Base-by-base conservation (phyloP, 2,329 filamentous ascomycete genomes). In the Hypoxylon sp. region DNA sequence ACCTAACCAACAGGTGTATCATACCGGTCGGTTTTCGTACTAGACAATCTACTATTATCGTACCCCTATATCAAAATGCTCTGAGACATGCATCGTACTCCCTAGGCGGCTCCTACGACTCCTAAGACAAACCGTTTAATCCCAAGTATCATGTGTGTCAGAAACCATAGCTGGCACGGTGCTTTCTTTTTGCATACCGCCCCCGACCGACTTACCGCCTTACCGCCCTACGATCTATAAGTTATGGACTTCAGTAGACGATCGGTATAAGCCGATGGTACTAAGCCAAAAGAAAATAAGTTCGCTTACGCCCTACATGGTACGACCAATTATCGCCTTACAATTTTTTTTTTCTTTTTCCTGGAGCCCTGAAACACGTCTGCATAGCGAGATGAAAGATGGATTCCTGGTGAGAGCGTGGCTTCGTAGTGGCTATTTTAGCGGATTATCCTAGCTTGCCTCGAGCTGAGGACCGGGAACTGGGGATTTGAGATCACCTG, bases 401-500 rank as follows among this genome's bases (percentile, higher is more conserved):
- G 20, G 30, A 15, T 13, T 2, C 13, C 22, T 13, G 10, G 28
- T 17, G 24, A 50, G 15, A 26, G 28, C 10, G 30, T 34, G 28
- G 28, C 48, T 17, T 19, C 6, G 24, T 10, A 17, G 8, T 39
- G 15, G 28, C 15, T 11, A 19, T 15, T 17, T 2, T 6, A 39
- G 5, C 2, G 10, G 5, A 17, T 34, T 24, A 54, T 34, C 44
- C 44, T 32, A 24, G 39, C 26, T 39, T 30, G 28, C 30, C 13
- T 13, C 13, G 26, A 20, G 19, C 46, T 43, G 2, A 30, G 22
- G 19, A 52, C 50, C 49, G 26, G 44, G 50, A 44, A 47, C 37
- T 19, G 54, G 56, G 41, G 49, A 55, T 17, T 32, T 13, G 34
- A 26, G 15, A 48, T 39, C 53, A 48, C 28, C 48, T 46, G 46